phyloP scores from a whole-genome alignment of 768 basidiomycete species.

The Collybia sp. region DNA sequence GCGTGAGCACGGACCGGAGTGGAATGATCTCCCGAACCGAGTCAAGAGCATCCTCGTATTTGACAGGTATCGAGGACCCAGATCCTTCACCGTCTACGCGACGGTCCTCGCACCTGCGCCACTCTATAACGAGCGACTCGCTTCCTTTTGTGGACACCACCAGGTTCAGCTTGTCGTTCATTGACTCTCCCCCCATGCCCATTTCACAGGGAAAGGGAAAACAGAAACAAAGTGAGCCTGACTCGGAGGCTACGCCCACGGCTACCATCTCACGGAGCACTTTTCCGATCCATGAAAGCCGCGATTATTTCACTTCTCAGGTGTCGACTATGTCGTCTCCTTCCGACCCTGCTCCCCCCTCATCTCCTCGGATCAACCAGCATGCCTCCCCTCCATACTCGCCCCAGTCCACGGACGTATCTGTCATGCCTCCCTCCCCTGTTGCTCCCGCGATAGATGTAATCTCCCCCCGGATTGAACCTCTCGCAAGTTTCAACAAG shows the following conservation, averaged over 20 bases:
- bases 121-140: too few relatives aligned
- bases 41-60: constrained; percentile 1
- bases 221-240: too few relatives aligned
- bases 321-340: background rate
- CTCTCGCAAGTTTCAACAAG: background rate
- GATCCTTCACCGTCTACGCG: background rate
- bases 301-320: constrained; percentile 1
- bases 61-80: constrained; percentile 4
- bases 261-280: constrained; percentile 1
- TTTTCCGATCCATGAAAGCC: background rate
- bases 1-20: constrained; percentile 15
- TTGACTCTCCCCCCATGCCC: too few relatives aligned
- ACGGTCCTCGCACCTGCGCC: too few relatives aligned
- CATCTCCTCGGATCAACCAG: background rate
- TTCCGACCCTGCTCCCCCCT: background rate
- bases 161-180: too few relatives aligned
- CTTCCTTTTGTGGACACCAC: too few relatives aligned
- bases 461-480: too few relatives aligned
- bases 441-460: too few relatives aligned
- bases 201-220: too few relatives aligned
- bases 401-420: constrained; percentile 14
- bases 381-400: background rate
- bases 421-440: background rate
- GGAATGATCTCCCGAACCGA: constrained; percentile 3
- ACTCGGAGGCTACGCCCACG: too few relatives aligned